These are phyloP conservation scores for Macrophomina phaseolina DNA, from an alignment of 2,329 filamentous ascomycete species.

Conservation along the genomic window DNA sequence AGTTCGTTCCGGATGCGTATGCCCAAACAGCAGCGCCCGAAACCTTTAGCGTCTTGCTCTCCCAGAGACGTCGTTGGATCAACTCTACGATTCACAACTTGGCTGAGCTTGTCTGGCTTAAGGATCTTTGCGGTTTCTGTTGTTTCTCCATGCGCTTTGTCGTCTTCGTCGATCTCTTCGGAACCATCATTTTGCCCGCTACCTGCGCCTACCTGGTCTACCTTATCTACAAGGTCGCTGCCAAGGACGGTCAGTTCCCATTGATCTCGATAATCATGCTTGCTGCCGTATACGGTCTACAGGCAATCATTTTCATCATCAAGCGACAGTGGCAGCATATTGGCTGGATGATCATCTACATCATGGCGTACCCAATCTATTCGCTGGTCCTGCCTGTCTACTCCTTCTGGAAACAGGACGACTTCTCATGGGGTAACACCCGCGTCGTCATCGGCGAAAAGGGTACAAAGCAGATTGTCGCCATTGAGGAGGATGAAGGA, in stretches of 20 bases:
- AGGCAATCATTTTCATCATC: conserved; percentile 93
- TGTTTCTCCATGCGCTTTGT: conserved; percentile 98
- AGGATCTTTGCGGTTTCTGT: conserved; percentile 98
- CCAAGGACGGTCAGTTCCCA: conserved; percentile 75
- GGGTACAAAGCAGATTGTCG: conserved; percentile 87
- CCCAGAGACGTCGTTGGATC: conserved; percentile 99
- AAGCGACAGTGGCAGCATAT: conserved; percentile 98
- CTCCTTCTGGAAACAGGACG: conserved; percentile 99
- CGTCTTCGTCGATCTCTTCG: conserved; percentile 91
- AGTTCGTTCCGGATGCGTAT: conserved; percentile 92
- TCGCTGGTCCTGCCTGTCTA: conserved; percentile 90
- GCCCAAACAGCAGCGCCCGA: conserved; percentile 94
- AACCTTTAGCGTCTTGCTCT: conserved; percentile 90
- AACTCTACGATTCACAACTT: conserved; percentile 99
- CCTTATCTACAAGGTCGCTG: conserved; percentile 80
- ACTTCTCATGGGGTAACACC: conserved; percentile 98
- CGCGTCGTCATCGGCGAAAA: conserved; percentile 96
- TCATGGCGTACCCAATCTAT: conserved; percentile 93
- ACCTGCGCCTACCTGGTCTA: conserved; percentile 87
- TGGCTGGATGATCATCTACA: conserved; percentile 99
- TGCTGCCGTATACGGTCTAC: conserved; percentile 90
- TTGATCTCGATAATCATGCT: conserved; percentile 87
- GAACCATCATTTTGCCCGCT: conserved; percentile 89
- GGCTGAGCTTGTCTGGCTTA: conserved; percentile 84
- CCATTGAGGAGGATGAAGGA: conserved; percentile 77